Evolutionary conservation across 2,329 filamentous ascomycete genomes (phyloP), one percentile per base, ranked within the genome.

Genomic region (Curvularia sp.): DNA sequence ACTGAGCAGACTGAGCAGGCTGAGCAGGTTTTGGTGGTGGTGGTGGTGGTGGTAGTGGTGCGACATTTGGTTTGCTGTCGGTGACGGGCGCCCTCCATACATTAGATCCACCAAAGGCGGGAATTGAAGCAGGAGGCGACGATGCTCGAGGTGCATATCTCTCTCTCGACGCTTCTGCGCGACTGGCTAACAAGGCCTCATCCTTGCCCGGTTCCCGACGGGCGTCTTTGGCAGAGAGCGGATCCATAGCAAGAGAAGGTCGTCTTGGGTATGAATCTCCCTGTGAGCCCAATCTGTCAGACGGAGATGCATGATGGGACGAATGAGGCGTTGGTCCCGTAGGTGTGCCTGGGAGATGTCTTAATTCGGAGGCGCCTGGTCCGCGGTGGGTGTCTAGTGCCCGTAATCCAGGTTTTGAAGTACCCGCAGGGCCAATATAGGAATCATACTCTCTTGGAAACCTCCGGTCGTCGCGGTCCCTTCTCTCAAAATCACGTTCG

Each of bases 71-170:
- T 64, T 78, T 80, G 12, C 59, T 58, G 43, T 78, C 74, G 50
- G 73, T 68, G 2, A 73, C 64, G 5, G 78, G 76, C 25, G 77
- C 77, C 60, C 74, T 76, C 79, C 79, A 80, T 23, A 79, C 78
- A 63, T 79, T 78, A 36, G 78, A 71, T 53, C 79, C 81, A 27
- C 81, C 81, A 71, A 86, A 86, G n/a, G 83, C 83, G 25, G 84
- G 84, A 13, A 86, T 83, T 51, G 83, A 82, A 60, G 83, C 81
- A 27, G 82, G 83, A 36, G 83, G 82, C 10, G 83, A 83, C 18
- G 82, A 83, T 49, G 78, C 74, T 53, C 80, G 79, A 47, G 78
- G 78, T 38, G 76, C 78, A 68, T 81, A 81, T 39, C 79, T 75
- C 61, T 82, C 80, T 59, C 76, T 73, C 1, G 79, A 80, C 7